Percentiles rank a stretch among this genome's conserved stretches.
Evolutionary conservation across 208 protist genomes (phyloP).

Genomic region (Trypanosoma platydactyli): DNA sequence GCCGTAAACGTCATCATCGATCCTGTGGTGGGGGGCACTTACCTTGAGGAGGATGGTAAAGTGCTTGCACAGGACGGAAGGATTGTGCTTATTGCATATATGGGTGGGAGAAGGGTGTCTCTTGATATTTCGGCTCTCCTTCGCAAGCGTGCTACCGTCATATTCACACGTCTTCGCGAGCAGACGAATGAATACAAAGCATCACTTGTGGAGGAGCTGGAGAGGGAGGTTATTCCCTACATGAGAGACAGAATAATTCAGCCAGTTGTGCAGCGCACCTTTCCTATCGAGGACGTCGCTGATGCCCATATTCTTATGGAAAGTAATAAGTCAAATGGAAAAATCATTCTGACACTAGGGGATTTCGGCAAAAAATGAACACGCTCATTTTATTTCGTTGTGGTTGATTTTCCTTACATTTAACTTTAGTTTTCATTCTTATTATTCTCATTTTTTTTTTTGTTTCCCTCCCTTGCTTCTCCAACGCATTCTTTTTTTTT

Average conservation of each 20-base stretch:
- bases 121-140: slow-evolving; percentile 68
- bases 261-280: slow-evolving; percentile 68
- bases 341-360: slow-evolving; percentile 58
- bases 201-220: slow-evolving; percentile 50
- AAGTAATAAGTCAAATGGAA: slow-evolving; percentile 59
- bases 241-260: slow-evolving; percentile 50
- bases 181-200: slow-evolving; percentile 60
- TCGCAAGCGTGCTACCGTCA: slow-evolving; percentile 54
- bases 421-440: slow-evolving; percentile 11
- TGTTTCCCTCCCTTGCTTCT: neutral
- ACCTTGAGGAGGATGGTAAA: slow-evolving; percentile 57
- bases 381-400: too few species aligned
- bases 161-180: slow-evolving; percentile 76
- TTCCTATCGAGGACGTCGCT: slow-evolving; percentile 61
- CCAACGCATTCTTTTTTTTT: too few species aligned
- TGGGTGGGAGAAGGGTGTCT: slow-evolving; percentile 56
- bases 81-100: slow-evolving; percentile 66
- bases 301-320: slow-evolving; percentile 63
- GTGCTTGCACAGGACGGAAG: slow-evolving; percentile 70
- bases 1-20: slow-evolving; percentile 77
- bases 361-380: neutral
- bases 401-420: too few species aligned
- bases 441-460: slow-evolving; percentile 26
- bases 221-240: slow-evolving; percentile 61
- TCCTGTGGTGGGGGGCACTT: slow-evolving; percentile 73